Percentiles rank a stretch among this genome's conserved stretches.
These are phyloP conservation scores for Malus orientalis DNA, from an alignment of 306 rosid species.

Conservation along the genomic window DNA sequence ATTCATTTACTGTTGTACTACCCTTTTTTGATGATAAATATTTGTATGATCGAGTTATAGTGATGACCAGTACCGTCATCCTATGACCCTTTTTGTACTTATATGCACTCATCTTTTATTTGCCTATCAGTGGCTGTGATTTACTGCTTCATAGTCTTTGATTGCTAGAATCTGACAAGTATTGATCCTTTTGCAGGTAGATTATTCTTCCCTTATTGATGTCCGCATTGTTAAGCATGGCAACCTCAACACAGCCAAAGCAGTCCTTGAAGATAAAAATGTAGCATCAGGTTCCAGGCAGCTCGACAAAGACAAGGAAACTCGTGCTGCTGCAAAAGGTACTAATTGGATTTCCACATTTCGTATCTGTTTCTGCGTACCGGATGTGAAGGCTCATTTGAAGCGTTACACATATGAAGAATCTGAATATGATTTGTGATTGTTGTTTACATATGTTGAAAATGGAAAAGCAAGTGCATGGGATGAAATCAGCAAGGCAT, in stretches of 20 bases:
- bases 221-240: conserved; percentile 36
- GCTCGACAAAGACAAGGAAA: conserved; percentile 14
- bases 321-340: conserved; percentile 37
- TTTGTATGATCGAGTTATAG: background rate
- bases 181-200: conserved; percentile 30
- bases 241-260: conserved; percentile 21
- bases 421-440: conserved; percentile 6
- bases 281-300: conserved; percentile 21
- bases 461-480: conserved; percentile 58
- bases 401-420: background rate
- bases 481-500: conserved; percentile 70
- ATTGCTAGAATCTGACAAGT: conserved; percentile 18
- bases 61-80: background rate
- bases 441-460: conserved; percentile 35
- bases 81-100: background rate
- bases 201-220: conserved; percentile 43
- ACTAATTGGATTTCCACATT: conserved; percentile 10
- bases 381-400: no score
- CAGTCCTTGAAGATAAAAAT: conserved; percentile 6
- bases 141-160: background rate
- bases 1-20: background rate
- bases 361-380: background rate
- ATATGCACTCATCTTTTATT: background rate
- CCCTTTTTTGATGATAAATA: background rate
- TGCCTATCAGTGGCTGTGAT: background rate